These are phyloP conservation scores for Tilletia setariae DNA, from an alignment of 1,284 basidiomycete genomes.

Conservation along the genomic window DNA sequence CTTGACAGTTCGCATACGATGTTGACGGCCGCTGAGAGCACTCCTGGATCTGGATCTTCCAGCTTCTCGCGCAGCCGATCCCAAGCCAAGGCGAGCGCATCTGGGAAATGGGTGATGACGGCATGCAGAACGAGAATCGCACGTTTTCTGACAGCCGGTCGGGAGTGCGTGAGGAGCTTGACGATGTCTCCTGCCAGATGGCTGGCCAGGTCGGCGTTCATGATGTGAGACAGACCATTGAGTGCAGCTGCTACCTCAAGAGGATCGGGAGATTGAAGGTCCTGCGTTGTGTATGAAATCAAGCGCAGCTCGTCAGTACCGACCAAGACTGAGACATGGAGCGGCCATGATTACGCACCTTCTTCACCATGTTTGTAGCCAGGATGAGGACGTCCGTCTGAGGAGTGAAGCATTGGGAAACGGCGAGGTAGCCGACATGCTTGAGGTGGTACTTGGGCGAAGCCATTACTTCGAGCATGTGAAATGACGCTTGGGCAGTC, in stretches of 20 bases:
- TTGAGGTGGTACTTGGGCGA: slow-evolving; percentile 86
- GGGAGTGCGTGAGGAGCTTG: slow-evolving; percentile 77
- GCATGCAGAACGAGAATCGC: slow-evolving; percentile 30
- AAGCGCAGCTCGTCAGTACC: not conserved
- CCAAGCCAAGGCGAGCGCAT: slow-evolving; percentile 39
- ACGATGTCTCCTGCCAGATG: slow-evolving; percentile 84
- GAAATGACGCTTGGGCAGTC: slow-evolving; percentile 58
- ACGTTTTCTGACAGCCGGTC: slow-evolving; percentile 72
- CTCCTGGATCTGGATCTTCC: slow-evolving; percentile 60
- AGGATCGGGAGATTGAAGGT: slow-evolving; percentile 70
- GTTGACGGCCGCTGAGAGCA: slow-evolving; percentile 87
- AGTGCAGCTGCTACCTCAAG: slow-evolving; percentile 77
- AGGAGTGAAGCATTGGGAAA: slow-evolving; percentile 83
- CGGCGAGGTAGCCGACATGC: slow-evolving; percentile 91
- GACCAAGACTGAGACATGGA: too few species aligned
- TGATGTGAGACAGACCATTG: slow-evolving; percentile 81
- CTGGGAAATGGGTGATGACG: slow-evolving; percentile 27
- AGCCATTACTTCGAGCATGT: slow-evolving; percentile 97
- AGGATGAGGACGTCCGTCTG: slow-evolving; percentile 97
- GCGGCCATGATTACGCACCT: slow-evolving; percentile 62
- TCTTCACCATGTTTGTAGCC: slow-evolving; percentile 95
- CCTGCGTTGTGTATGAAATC: slow-evolving; percentile 59
- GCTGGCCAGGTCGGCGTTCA: slow-evolving; percentile 80
- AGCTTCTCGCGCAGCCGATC: slow-evolving; percentile 69
- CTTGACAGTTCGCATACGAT: slow-evolving; percentile 85